Conservation (phyloP, 257 asterid species). For the Solanum commersonii region DNA sequence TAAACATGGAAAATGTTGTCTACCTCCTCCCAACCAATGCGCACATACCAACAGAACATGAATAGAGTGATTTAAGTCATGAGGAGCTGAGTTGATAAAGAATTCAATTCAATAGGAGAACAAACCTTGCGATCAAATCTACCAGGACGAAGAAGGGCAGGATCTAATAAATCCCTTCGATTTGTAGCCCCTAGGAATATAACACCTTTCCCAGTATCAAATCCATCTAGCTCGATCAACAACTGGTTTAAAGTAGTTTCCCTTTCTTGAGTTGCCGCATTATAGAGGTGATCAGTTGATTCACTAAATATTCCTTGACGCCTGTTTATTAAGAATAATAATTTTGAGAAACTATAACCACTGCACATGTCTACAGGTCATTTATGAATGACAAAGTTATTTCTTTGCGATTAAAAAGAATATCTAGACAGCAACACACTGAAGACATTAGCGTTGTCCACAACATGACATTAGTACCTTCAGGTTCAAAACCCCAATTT, state of each 20-base stretch:
- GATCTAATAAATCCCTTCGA: slow-evolving; percentile 92
- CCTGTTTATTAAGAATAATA: slow-evolving; percentile 31
- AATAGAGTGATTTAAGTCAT: neutral
- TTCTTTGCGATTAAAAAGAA: neutral
- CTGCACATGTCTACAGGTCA: neutral
- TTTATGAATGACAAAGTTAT: neutral
- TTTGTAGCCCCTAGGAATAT: slow-evolving; percentile 97
- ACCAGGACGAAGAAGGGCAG: slow-evolving; percentile 99
- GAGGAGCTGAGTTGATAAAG: neutral
- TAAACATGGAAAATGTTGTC: neutral
- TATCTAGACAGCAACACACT: neutral
- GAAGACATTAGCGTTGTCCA: neutral
- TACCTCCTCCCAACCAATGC: neutral
- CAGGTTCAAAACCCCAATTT: neutral
- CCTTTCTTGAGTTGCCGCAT: slow-evolving; percentile 92
- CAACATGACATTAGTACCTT: neutral
- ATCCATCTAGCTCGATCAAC: slow-evolving; percentile 92
- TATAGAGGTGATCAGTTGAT: slow-evolving; percentile 40
- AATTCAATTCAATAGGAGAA: neutral
- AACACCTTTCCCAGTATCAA: slow-evolving; percentile 98
- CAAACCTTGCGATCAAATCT: slow-evolving; percentile 98
- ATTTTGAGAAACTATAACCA: neutral
- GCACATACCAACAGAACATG: neutral
- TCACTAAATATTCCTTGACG: slow-evolving; percentile 73
- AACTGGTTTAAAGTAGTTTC: slow-evolving; percentile 98